Evolutionary conservation across 2,329 filamentous ascomycete genomes (phyloP), one percentile per base, ranked within the genome.

Genomic region (Cercospora janseana): DNA sequence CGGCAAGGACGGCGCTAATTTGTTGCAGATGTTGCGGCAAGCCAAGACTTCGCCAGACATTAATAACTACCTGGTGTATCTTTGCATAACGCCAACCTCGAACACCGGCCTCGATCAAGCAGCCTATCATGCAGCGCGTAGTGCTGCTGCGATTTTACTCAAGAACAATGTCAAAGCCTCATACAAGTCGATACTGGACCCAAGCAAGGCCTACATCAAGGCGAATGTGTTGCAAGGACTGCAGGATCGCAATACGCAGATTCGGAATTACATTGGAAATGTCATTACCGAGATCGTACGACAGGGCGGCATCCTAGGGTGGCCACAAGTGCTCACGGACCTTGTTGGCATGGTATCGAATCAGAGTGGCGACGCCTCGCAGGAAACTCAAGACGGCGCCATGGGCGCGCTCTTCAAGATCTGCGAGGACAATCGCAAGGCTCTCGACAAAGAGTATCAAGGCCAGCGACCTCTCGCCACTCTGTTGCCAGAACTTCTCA

Each of bases 361-460:
- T 69, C 73, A 82, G 49, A 76, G 75, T 37, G 85, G 87, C 31
- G 82, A 85, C 56, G 75, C 83, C 16, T 75, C 88, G 5, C 73
- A 79, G 34, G 80, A 88, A 64, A 84, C 86, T 9, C 90, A 96
- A 66, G 92, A 98, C 69, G 91, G 91, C 54, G 91, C 89, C 60
- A 95, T 97, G 87, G 83, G 87, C 41, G 91, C 93, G 40, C 77
- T 98, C 70, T 77, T 86, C 68, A 97, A 97, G 76, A 91, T 98
- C 55, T 98, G 93, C 71, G 93, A 98, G 71, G 93, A 98, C 72
- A 96, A 95, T 72, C 85, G 82, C 64, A 89, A 87, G 66, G 78
- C 88, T 52, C 76, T 98, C 46, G 89, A 95, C 70, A 84, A 85
- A 62, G 88, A 95, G 57, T 88, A 95, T 68, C 84, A 90, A 65